A percentile compares a stretch with the other conserved stretches of the same genome.
Conservation (phyloP, 2,329 filamentous ascomycete species). For the Diaporthe citri region DNA sequence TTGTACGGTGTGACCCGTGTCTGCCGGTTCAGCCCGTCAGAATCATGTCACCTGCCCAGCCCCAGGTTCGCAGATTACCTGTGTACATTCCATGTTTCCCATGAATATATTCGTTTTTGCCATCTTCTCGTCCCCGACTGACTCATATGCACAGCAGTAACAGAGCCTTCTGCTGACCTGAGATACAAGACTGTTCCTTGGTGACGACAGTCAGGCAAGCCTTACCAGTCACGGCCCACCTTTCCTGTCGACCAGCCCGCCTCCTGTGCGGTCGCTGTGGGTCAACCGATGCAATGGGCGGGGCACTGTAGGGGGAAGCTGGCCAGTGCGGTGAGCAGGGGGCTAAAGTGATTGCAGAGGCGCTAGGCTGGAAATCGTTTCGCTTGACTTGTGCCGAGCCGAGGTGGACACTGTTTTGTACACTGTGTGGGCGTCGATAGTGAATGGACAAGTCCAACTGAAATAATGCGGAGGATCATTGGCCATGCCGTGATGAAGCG, state of each 20-base stretch:
- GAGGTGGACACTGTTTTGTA: slow-evolving; percentile 17
- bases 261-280: not conserved
- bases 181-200: not conserved
- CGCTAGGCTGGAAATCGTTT: slow-evolving; percentile 23
- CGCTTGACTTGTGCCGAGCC: slow-evolving; percentile 3
- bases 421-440: not conserved
- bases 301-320: not conserved
- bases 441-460: not conserved
- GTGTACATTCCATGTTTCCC: not conserved
- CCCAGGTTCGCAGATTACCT: not conserved
- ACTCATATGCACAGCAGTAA: not conserved
- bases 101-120: not conserved
- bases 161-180: not conserved
- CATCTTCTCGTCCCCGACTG: not conserved
- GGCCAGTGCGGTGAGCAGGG: slow-evolving; percentile 19
- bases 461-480: not conserved
- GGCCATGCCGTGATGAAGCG: not conserved
- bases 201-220: slow-evolving; percentile 18
- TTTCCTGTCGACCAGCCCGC: slow-evolving; percentile 17
- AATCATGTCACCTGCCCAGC: slow-evolving; percentile 14
- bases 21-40: slow-evolving; percentile 20
- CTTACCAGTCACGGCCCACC: slow-evolving; percentile 9
- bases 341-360: slow-evolving; percentile 34
- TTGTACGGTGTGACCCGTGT: slow-evolving; percentile 3
- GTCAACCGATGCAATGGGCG: not conserved